Evolutionary conservation across 2,329 filamentous ascomycete genomes (phyloP).

Genomic region (Mycosphaerella sp.): DNA sequence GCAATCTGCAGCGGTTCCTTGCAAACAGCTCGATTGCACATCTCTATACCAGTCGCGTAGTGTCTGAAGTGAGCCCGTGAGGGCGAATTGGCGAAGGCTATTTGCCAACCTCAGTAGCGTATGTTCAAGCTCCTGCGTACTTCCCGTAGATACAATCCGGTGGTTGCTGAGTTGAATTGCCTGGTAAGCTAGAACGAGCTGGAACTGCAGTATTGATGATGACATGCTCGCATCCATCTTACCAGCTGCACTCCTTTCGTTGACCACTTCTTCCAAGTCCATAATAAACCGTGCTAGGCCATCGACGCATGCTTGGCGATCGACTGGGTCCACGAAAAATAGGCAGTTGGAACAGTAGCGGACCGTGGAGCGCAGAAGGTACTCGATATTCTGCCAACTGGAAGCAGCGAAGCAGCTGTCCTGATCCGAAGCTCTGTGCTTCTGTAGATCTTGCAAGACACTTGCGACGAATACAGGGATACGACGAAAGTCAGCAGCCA

Average conservation of each 20-base stretch:
- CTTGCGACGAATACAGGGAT: slow-evolving; percentile 32
- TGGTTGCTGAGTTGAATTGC: slow-evolving; percentile 31
- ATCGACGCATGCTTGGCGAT: slow-evolving; percentile 44
- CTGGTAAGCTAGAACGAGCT: slow-evolving; percentile 31
- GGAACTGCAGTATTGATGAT: slow-evolving; percentile 17
- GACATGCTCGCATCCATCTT: not conserved
- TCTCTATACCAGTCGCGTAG: slow-evolving; percentile 41
- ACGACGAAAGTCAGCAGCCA: slow-evolving; percentile 42
- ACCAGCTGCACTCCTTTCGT: not conserved
- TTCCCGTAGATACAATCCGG: slow-evolving; percentile 16
- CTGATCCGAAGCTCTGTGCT: not conserved
- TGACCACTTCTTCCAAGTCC: slow-evolving; percentile 25
- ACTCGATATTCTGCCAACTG: not conserved
- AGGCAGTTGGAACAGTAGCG: slow-evolving; percentile 46
- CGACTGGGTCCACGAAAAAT: slow-evolving; percentile 50
- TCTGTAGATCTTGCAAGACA: not conserved
- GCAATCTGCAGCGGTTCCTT: not conserved
- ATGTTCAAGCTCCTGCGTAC: not conserved
- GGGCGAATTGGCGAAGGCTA: slow-evolving; percentile 34
- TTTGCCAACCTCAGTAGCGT: slow-evolving; percentile 25
- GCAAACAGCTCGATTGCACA: not conserved
- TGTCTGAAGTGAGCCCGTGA: slow-evolving; percentile 21
- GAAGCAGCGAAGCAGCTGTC: slow-evolving; percentile 12
- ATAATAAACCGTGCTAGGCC: slow-evolving; percentile 40
- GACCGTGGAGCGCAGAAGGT: slow-evolving; percentile 40